These are phyloP conservation scores for Celoporthe dispersa DNA, from an alignment of 2,329 filamentous ascomycete species.

Conservation along the genomic window DNA sequence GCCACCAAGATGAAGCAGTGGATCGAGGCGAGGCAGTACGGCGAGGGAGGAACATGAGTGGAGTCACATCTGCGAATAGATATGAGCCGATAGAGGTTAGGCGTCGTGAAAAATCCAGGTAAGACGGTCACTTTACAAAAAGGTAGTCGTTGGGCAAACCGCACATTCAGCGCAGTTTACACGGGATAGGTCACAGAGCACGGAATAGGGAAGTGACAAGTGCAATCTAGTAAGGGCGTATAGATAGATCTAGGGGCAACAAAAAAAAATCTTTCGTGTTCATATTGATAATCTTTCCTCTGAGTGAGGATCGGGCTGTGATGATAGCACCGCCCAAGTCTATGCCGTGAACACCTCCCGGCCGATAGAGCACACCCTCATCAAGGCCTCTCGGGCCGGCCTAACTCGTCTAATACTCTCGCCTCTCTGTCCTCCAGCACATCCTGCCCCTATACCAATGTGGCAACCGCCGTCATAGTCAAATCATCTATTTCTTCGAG, in stretches of 20 bases:
- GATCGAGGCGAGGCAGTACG: slow-evolving; percentile 96
- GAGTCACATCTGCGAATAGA: slow-evolving; percentile 65
- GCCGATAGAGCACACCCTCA: slow-evolving; percentile 16
- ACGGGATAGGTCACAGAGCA: neutral
- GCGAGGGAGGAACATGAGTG: slow-evolving; percentile 89
- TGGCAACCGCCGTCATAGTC: neutral
- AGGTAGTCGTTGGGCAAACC: neutral
- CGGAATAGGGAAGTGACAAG: neutral
- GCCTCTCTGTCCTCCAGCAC: neutral
- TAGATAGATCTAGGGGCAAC: slow-evolving; percentile 16
- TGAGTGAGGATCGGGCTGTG: slow-evolving; percentile 16
- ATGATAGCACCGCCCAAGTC: slow-evolving; percentile 17
- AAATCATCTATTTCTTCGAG: slow-evolving; percentile 51
- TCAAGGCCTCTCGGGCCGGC: slow-evolving; percentile 6
- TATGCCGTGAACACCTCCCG: slow-evolving; percentile 19
- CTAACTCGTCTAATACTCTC: neutral
- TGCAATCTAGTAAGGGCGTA: slow-evolving; percentile 7
- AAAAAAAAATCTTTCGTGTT: slow-evolving; percentile 27
- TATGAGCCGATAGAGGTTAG: neutral
- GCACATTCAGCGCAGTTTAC: neutral
- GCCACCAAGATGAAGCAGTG: slow-evolving; percentile 89
- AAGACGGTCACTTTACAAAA: neutral
- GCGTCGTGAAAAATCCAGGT: neutral
- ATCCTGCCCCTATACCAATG: slow-evolving; percentile 12
- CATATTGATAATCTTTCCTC: slow-evolving; percentile 15